phyloP scores from a whole-genome alignment of 345 rosid species.

The Moricandia moricandioides region DNA sequence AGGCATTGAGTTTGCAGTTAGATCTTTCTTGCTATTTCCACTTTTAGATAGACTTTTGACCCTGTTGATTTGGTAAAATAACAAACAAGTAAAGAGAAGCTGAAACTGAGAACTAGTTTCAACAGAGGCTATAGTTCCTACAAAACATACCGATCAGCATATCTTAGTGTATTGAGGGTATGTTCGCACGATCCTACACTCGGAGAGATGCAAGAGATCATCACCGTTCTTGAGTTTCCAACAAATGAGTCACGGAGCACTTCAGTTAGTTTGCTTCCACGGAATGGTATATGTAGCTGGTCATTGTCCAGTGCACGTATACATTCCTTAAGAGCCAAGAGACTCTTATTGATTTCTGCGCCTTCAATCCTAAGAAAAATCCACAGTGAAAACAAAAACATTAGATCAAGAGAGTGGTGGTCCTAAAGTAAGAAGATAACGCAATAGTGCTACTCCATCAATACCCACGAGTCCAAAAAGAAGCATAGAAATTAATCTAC shows the following conservation, averaged over 20 bases:
- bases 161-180: background rate
- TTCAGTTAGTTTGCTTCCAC: background rate
- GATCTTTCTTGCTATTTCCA: background rate
- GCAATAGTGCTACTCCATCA: background rate
- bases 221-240: background rate
- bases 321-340: background rate
- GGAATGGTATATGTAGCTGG: constrained; percentile 1
- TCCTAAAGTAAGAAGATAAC: background rate
- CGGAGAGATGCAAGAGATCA: background rate
- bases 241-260: background rate
- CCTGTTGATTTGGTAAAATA: background rate
- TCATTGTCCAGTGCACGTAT: background rate
- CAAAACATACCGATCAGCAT: background rate
- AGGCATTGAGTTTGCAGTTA: background rate
- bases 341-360: background rate
- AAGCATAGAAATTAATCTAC: background rate
- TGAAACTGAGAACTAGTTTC: background rate
- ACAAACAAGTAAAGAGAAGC: background rate
- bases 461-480: background rate
- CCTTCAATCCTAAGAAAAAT: background rate
- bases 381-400: background rate
- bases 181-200: background rate
- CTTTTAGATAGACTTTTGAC: background rate
- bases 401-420: background rate
- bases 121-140: background rate